Conservation (phyloP, 441 rosid species). For the Pelargonium citronellum region DNA sequence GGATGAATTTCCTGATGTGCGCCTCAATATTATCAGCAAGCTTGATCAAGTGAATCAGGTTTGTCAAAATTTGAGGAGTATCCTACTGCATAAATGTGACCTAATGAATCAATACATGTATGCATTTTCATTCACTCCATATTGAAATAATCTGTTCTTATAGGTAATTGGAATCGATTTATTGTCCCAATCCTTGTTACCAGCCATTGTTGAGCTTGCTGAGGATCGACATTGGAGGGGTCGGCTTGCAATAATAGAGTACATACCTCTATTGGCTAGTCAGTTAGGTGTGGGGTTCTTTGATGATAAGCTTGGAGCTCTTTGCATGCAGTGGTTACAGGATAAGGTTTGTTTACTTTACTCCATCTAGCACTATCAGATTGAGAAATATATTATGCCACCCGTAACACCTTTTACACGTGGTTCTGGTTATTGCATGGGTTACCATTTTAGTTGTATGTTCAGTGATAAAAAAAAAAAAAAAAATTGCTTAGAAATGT, state of each 20-base stretch:
- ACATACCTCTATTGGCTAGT: slow-evolving; percentile 88
- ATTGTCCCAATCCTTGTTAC: slow-evolving; percentile 81
- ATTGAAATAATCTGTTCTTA: slow-evolving; percentile 5
- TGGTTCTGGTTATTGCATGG: slow-evolving; percentile 18
- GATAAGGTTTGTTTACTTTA: slow-evolving; percentile 19
- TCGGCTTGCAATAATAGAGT: slow-evolving; percentile 96
- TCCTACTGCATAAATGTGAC: not conserved
- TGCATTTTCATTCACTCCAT: not conserved
- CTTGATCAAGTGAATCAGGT: slow-evolving; percentile 99
- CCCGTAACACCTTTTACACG: too few species aligned
- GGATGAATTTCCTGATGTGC: slow-evolving; percentile 95
- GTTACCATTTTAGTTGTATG: not conserved
- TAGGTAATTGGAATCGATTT: slow-evolving; percentile 97
- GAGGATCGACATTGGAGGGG: slow-evolving; percentile 99
- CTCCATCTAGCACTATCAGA: not conserved
- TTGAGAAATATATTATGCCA: not conserved
- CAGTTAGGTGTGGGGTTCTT: slow-evolving; percentile 89
- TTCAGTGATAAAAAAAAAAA: not conserved
- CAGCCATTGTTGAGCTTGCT: slow-evolving; percentile 98
- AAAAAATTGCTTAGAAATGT: not conserved
- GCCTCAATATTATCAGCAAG: slow-evolving; percentile 91
- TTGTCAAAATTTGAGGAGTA: slow-evolving; percentile 12
- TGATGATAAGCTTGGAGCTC: slow-evolving; percentile 92
- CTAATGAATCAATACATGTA: not conserved
- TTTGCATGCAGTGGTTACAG: slow-evolving; percentile 99